phyloP scores from a whole-genome alignment of 2,329 filamentous ascomycete species.

The Penicillium polonicum region DNA sequence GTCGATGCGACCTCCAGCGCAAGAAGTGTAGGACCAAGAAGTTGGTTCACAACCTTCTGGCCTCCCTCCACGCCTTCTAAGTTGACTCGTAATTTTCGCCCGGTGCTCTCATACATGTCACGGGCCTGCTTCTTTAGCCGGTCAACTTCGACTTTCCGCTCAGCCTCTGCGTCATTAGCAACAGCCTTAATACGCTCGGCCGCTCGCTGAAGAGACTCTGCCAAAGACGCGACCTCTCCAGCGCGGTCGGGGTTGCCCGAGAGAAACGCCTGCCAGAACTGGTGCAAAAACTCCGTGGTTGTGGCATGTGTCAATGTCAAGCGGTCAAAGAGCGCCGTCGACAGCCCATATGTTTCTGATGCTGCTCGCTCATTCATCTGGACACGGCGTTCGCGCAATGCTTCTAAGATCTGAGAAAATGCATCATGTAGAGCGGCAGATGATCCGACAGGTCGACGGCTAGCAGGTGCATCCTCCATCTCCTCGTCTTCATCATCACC shows the following conservation, averaged over 20 bases:
- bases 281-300: slow-evolving; percentile 90
- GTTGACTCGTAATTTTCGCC: slow-evolving; percentile 70
- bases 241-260: slow-evolving; percentile 82
- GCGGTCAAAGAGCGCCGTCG: slow-evolving; percentile 57
- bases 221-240: slow-evolving; percentile 74
- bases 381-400: slow-evolving; percentile 58
- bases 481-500: slow-evolving; percentile 59
- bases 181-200: slow-evolving; percentile 77
- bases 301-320: slow-evolving; percentile 82
- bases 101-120: slow-evolving; percentile 68
- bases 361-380: slow-evolving; percentile 40
- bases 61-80: slow-evolving; percentile 68
- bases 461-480: slow-evolving; percentile 42
- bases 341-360: slow-evolving; percentile 48
- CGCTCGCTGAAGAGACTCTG: slow-evolving; percentile 77
- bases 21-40: slow-evolving; percentile 71
- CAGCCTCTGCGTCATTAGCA: slow-evolving; percentile 73
- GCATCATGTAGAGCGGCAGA: slow-evolving; percentile 60
- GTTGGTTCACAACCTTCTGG: slow-evolving; percentile 67
- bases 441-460: slow-evolving; percentile 61
- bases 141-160: slow-evolving; percentile 66
- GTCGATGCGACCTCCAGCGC: slow-evolving; percentile 68
- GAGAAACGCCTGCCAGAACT: slow-evolving; percentile 92
- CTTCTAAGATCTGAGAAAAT: slow-evolving; percentile 57
- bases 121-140: slow-evolving; percentile 68